Conservation (phyloP, 2,329 filamentous ascomycete genomes). For the Paraconiothyrium sp. region DNA sequence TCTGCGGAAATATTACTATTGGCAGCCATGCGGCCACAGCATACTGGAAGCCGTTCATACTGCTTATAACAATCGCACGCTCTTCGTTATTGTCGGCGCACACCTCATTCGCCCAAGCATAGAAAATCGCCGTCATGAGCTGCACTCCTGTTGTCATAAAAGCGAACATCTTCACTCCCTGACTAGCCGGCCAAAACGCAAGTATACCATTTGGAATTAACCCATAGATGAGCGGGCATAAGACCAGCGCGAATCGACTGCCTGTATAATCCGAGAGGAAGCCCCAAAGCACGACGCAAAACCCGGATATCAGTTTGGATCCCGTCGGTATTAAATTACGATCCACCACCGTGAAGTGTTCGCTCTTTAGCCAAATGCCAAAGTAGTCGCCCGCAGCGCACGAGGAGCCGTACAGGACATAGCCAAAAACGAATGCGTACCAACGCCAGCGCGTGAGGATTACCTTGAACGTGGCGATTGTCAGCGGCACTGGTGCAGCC, state of each 20-base stretch:
- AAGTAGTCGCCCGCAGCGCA: constrained; percentile 37
- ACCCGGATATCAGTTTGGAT: constrained; percentile 16
- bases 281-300: constrained; percentile 28
- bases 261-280: constrained; percentile 31
- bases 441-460: constrained; percentile 33
- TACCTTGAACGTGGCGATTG: constrained; percentile 29
- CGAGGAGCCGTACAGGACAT: constrained; percentile 38
- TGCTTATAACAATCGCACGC: constrained; percentile 43
- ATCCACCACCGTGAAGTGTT: constrained; percentile 21
- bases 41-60: constrained; percentile 48
- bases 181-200: constrained; percentile 36
- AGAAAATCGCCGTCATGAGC: constrained; percentile 49
- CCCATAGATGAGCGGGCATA: constrained; percentile 33
- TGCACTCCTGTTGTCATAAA: constrained; percentile 41
- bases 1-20: constrained; percentile 48
- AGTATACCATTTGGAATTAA: constrained; percentile 45
- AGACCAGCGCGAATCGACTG: constrained; percentile 17
- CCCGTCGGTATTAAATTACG: constrained; percentile 28
- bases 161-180: constrained; percentile 38
- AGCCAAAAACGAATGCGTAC: constrained; percentile 44
- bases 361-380: constrained; percentile 30
- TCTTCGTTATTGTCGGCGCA: constrained; percentile 46
- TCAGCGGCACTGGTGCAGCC: constrained; percentile 34
- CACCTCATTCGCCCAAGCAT: constrained; percentile 48
- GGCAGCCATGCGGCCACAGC: constrained; percentile 44